Conservation (phyloP, 2,329 filamentous ascomycete genomes). For the Ilyonectria mors-panacis region DNA sequence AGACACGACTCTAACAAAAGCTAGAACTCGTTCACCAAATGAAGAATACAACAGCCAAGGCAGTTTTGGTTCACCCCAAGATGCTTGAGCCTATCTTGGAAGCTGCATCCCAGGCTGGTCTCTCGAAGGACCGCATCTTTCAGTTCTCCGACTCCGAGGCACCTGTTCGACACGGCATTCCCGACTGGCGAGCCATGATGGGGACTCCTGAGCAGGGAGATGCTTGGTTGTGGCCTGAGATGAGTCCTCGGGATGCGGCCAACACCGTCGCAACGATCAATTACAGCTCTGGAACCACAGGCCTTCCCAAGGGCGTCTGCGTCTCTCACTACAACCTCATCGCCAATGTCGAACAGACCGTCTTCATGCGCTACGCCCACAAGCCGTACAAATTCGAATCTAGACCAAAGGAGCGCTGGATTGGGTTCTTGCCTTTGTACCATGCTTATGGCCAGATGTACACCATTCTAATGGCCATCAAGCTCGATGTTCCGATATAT, state of each 20-base stretch:
- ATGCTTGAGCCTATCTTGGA: conserved; percentile 60
- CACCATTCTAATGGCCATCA: conserved; percentile 63
- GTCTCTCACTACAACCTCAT: conserved; percentile 65
- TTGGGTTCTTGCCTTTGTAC: conserved; percentile 77
- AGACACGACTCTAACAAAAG: conserved; percentile 11
- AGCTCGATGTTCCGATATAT: conserved; percentile 64
- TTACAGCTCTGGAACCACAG: conserved; percentile 67
- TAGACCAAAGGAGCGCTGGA: conserved; percentile 62
- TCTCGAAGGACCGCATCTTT: conserved; percentile 61
- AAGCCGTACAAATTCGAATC: conserved; percentile 53
- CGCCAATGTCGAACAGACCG: conserved; percentile 65
- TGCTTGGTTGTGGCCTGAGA: conserved; percentile 58
- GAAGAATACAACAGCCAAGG: conserved; percentile 64
- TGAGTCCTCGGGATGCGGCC: conserved; percentile 54
- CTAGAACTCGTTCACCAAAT: conserved; percentile 67
- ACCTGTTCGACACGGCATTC: conserved; percentile 50
- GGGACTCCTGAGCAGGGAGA: conserved; percentile 50
- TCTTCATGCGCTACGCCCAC: conserved; percentile 60
- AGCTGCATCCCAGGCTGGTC: conserved; percentile 57
- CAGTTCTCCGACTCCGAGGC: conserved; percentile 62
- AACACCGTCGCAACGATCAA: conserved; percentile 61
- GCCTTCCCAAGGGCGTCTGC: conserved; percentile 66
- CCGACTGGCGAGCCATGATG: conserved; percentile 60
- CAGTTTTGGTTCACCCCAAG: conserved; percentile 64
- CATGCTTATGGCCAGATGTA: conserved; percentile 72